phyloP scores from a whole-genome alignment of 2,329 filamentous ascomycete species.

The Cylindrodendrum hubeiense region DNA sequence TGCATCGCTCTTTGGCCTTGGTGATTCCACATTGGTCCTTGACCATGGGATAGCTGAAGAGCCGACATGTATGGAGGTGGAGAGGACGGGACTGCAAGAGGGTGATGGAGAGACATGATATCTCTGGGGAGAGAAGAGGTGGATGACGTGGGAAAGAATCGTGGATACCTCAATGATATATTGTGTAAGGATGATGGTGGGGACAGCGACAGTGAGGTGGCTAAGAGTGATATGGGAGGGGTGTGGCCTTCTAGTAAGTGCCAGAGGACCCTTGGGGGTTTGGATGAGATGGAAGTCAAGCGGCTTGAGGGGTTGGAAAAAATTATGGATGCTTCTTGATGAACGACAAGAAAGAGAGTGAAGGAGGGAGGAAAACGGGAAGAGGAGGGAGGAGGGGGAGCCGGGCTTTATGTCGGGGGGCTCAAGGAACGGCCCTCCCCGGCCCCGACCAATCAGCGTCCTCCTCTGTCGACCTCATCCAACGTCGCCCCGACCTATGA shows the following conservation, averaged over 20 bases:
- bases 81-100: slow-evolving; percentile 6
- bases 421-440: slow-evolving; percentile 25
- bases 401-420: slow-evolving; percentile 37
- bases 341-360: slow-evolving; percentile 27
- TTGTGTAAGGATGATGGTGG: not conserved
- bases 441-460: slow-evolving; percentile 35
- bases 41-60: slow-evolving; percentile 4
- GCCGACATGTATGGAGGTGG: not conserved
- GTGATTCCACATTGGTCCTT: slow-evolving; percentile 2
- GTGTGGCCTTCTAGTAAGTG: slow-evolving; percentile 12
- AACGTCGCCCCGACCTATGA: slow-evolving; percentile 37
- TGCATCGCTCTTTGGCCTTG: not conserved
- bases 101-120: slow-evolving; percentile 25
- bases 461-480: slow-evolving; percentile 33
- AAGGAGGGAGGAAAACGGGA: slow-evolving; percentile 34
- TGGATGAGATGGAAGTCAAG: slow-evolving; percentile 33
- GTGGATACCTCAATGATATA: not conserved
- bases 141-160: not conserved
- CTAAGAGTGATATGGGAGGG: not conserved
- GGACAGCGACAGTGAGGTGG: slow-evolving; percentile 19
- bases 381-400: slow-evolving; percentile 31
- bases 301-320: slow-evolving; percentile 8
- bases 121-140: not conserved
- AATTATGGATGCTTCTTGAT: slow-evolving; percentile 30
- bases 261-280: slow-evolving; percentile 12